Conservation (phyloP, 179 eudicot species). For the Vitellaria paradoxa region DNA sequence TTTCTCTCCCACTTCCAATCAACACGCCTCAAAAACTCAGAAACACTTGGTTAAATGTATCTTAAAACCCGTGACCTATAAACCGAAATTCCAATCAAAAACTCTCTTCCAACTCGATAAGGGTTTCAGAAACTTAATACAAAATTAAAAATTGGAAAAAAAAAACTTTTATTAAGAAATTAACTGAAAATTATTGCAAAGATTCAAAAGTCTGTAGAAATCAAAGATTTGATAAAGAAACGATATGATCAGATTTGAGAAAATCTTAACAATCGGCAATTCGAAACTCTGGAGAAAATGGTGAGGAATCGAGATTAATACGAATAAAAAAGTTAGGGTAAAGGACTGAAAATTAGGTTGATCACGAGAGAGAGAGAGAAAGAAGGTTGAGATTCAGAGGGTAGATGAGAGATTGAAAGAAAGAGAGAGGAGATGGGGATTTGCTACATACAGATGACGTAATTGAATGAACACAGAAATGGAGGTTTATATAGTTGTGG, state of each 20-base stretch:
- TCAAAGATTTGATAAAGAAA: too few relatives aligned
- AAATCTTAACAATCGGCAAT: neutral
- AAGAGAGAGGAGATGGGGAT: neutral
- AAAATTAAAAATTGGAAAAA: neutral
- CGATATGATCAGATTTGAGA: neutral
- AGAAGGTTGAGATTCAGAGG: neutral
- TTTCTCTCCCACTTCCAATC: slow-evolving; percentile 9
- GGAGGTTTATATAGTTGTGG: slow-evolving; percentile 9
- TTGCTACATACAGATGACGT: neutral
- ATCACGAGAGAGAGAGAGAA: neutral
- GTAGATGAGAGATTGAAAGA: too few relatives aligned
- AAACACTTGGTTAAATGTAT: neutral
- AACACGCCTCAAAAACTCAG: neutral
- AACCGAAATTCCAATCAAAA: neutral
- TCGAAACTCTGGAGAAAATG: neutral
- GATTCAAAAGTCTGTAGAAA: too few relatives aligned
- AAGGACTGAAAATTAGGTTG: neutral
- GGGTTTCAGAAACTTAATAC: neutral
- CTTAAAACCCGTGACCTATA: neutral
- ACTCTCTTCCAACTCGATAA: neutral
- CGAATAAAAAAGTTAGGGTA: neutral
- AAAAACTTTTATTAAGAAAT: neutral
- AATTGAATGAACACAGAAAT: neutral
- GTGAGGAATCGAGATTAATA: neutral
- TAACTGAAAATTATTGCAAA: neutral